Evolutionary conservation across 2,329 filamentous ascomycete species (phyloP).

Genomic region (Clonostachys rosea): DNA sequence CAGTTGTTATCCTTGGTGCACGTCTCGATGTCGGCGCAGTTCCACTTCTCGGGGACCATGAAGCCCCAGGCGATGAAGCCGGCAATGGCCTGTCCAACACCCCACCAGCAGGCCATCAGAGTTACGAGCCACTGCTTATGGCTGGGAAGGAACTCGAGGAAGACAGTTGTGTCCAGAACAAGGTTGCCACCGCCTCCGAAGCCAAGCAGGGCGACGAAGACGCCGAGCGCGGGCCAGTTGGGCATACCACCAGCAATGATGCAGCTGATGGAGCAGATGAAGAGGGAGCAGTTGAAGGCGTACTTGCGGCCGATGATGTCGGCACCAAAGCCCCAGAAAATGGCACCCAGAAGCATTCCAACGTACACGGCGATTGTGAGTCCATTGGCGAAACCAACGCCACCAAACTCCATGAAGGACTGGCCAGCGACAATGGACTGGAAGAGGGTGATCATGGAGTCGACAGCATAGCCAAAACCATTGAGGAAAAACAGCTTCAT

Average conservation of each 20-base stretch:
- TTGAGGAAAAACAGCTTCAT: conserved; percentile 58
- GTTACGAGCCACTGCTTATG: conserved; percentile 42
- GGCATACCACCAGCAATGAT: conserved; percentile 64
- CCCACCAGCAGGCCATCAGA: conserved; percentile 43
- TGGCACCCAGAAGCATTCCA: conserved; percentile 48
- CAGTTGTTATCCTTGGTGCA: conserved; percentile 38
- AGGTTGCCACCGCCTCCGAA: conserved; percentile 55
- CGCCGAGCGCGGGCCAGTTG: conserved; percentile 59
- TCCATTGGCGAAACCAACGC: conserved; percentile 46
- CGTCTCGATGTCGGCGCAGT: conserved; percentile 34
- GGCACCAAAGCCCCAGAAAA: conserved; percentile 66
- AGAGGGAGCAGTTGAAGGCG: conserved; percentile 64
- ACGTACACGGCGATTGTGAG: conserved; percentile 59
- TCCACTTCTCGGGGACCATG: conserved; percentile 42
- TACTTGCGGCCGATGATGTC: conserved; percentile 65
- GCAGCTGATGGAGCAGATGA: conserved; percentile 52
- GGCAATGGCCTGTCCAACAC: conserved; percentile 42
- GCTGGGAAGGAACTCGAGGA: conserved; percentile 44
- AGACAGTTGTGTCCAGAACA: conserved; percentile 45
- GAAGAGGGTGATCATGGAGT: conserved; percentile 43
- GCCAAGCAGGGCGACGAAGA: conserved; percentile 58
- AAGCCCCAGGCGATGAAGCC: conserved; percentile 39
- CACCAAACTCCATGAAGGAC: conserved; percentile 54
- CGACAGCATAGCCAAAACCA: conserved; percentile 50
- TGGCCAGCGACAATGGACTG: conserved; percentile 58